phyloP scores from a whole-genome alignment of 768 basidiomycete species.

The Dictyophora rubrovolvata region DNA sequence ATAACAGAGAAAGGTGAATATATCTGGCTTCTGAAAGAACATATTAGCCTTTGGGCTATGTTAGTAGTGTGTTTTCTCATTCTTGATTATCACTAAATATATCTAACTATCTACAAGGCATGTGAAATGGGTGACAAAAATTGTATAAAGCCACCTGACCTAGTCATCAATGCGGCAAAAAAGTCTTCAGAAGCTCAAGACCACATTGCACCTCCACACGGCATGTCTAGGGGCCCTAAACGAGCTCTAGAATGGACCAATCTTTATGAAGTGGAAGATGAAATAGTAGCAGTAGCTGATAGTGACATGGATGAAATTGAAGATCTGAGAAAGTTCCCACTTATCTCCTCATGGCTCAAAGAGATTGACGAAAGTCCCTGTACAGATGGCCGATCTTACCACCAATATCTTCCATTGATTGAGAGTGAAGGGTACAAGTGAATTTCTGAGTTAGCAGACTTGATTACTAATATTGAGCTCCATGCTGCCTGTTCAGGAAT shows the following conservation, averaged over 20 bases:
- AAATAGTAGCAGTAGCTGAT: background rate
- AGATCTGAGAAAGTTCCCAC: background rate
- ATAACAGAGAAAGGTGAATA: too few relatives aligned
- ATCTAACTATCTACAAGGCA: background rate
- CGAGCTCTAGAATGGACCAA: background rate
- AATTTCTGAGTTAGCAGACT: background rate
- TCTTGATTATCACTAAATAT: background rate
- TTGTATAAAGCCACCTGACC: background rate
- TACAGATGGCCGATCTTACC: background rate
- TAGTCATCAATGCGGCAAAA: background rate
- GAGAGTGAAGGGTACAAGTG: background rate
- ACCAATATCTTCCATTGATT: background rate
- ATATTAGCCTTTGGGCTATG: background rate
- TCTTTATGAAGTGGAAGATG: background rate
- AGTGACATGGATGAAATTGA: background rate
- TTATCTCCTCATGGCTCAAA: background rate
- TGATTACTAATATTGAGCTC: background rate
- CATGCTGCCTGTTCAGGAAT: background rate
- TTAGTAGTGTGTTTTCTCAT: background rate
- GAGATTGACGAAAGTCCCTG: background rate
- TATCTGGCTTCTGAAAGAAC: too few relatives aligned
- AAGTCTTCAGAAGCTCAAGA: background rate
- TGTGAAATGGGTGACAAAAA: background rate
- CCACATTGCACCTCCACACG: background rate
- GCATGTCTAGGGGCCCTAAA: background rate